Evolutionary conservation across 2,329 filamentous ascomycete genomes (phyloP), one percentile per base, ranked within the genome.

Genomic region (Aureobasidium uvarum): DNA sequence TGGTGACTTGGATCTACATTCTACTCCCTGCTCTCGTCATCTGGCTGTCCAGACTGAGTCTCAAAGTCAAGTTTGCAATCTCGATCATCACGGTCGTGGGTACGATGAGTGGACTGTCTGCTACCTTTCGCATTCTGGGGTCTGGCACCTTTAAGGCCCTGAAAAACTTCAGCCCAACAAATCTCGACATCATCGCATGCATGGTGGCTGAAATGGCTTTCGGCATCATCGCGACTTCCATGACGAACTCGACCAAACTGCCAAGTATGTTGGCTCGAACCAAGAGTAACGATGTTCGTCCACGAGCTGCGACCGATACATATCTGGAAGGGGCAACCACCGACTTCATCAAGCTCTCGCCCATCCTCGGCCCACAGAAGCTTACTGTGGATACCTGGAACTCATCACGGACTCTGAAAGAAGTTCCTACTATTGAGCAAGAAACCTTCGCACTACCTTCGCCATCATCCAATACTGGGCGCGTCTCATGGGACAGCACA

Each of bases 21-120:
- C 70, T 76, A 18, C 74, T 81, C 7, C 79, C 80, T 1, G 73
- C 76, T 5, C 71, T 76, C 39, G 67, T 81, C 28, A 70, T 81
- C 52, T 76, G 74, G 69, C 75, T 76, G 23, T 72, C 78, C 11
- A 74, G 78, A 52, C 77, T 81, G 70, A 77, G 77, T 28, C 68
- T 67, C 18, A 72, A 73, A 14, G 75, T 78, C 52, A 81, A 80
- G 67, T 48, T 77, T 20, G 78, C 77, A 0, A 76, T 80, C 0
- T 71, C 73, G 16, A 65, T 77, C 5, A 73, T 81, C 59, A 73
- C 81, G 50, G 71, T 74, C 1, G 71, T 81, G 13, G 80, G 76
- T 13, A 68, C 66, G 39, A 45, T 69, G n/a, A 70, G 69, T 20
- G 71, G 70, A 41, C 66, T 70, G 16, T 67, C 71, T 25, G 70